A percentile compares a stretch with the other conserved stretches of the same genome.
Conservation (phyloP, 2,329 filamentous ascomycete genomes). For the Fusarium tricinctum region DNA sequence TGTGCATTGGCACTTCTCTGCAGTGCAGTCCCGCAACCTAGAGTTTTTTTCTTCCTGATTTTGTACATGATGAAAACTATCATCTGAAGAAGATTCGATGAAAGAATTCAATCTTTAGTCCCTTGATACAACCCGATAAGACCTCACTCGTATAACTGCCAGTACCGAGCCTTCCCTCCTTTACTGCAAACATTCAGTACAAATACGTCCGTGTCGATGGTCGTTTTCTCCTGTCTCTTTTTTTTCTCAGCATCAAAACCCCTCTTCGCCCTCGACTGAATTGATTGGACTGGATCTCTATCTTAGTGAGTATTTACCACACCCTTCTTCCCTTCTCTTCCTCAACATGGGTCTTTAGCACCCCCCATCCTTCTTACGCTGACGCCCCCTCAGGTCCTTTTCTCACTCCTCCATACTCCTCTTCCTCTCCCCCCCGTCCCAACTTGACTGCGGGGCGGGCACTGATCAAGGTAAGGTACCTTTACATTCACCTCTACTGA, state of each 20-base stretch:
- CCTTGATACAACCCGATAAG: neutral
- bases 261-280: slow-evolving; percentile 32
- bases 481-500: slow-evolving; percentile 17
- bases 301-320: slow-evolving; percentile 28
- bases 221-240: slow-evolving; percentile 25
- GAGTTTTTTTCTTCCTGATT: neutral
- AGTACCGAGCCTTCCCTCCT: neutral
- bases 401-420: slow-evolving; percentile 36
- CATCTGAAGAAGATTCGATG: neutral
- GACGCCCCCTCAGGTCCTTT: neutral
- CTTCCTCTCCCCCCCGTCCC: slow-evolving; percentile 45
- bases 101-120: neutral
- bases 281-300: slow-evolving; percentile 13
- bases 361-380: slow-evolving; percentile 11
- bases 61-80: neutral
- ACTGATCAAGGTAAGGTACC: slow-evolving; percentile 36
- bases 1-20: slow-evolving; percentile 17
- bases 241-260: slow-evolving; percentile 10
- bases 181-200: neutral
- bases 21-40: slow-evolving; percentile 1
- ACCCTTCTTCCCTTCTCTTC: slow-evolving; percentile 33
- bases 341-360: slow-evolving; percentile 14
- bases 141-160: neutral
- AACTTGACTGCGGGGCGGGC: slow-evolving; percentile 39
- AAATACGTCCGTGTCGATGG: neutral